Evolutionary conservation across 2,329 filamentous ascomycete genomes (phyloP).

Genomic region (Pseudogymnoascus sp.): DNA sequence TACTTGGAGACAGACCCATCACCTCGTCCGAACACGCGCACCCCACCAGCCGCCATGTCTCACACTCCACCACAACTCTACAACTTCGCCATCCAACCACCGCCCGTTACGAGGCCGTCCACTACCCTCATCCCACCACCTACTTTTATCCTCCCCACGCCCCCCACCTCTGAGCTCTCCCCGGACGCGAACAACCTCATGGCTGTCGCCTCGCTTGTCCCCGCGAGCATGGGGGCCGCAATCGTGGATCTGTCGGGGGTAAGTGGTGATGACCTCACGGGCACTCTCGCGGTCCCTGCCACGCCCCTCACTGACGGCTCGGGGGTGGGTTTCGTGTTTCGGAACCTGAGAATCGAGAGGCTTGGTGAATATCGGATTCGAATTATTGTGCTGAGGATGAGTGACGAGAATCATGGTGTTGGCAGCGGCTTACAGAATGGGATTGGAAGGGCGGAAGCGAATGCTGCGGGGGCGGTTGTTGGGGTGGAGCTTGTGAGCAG

Average conservation of each 20-base stretch:
- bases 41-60: neutral
- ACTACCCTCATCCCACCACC: neutral
- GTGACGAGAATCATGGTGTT: neutral
- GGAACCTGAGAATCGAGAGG: neutral
- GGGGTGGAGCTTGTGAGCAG: constrained; percentile 2
- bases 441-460: neutral
- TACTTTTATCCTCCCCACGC: neutral
- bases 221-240: neutral
- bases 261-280: neutral
- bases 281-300: neutral
- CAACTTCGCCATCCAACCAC: constrained; percentile 5
- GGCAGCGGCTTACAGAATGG: neutral
- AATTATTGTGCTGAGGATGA: constrained; percentile 2
- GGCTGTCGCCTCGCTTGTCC: neutral
- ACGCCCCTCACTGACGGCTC: neutral
- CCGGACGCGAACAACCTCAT: neutral
- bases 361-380: neutral
- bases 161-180: neutral
- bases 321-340: constrained; percentile 5
- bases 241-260: neutral
- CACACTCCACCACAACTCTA: neutral
- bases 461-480: neutral
- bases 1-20: neutral
- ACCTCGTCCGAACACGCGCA: neutral
- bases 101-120: neutral